Percentiles rank a stretch among this genome's conserved stretches.
Evolutionary conservation across 1,284 basidiomycete species (phyloP).

Genomic region (Ceratobasidium sp.): DNA sequence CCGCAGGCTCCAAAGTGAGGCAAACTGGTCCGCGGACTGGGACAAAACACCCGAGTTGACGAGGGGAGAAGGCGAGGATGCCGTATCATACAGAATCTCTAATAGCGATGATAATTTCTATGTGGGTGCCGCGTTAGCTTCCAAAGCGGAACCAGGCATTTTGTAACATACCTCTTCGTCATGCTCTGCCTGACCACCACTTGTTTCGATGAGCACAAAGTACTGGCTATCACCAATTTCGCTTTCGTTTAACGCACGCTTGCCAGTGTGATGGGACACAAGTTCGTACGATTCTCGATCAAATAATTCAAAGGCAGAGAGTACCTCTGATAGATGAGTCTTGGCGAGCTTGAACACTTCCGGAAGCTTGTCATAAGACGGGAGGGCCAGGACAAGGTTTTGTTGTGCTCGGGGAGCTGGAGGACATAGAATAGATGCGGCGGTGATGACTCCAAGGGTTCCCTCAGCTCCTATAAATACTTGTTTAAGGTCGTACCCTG

Average conservation of each 20-base stretch:
- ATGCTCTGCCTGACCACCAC: slow-evolving; percentile 91
- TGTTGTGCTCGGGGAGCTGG: slow-evolving; percentile 77
- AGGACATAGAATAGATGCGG: slow-evolving; percentile 93
- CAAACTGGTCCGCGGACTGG: slow-evolving; percentile 89
- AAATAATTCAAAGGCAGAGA: slow-evolving; percentile 98
- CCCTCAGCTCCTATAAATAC: slow-evolving; percentile 98
- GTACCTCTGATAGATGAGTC: slow-evolving; percentile 87
- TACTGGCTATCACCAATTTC: slow-evolving; percentile 81
- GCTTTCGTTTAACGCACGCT: slow-evolving; percentile 67
- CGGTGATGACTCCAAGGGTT: slow-evolving; percentile 94
- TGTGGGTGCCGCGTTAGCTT: slow-evolving; percentile 12
- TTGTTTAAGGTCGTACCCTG: slow-evolving; percentile 98
- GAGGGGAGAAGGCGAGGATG: slow-evolving; percentile 75
- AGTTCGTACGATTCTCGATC: slow-evolving; percentile 89
- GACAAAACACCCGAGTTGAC: slow-evolving; percentile 93
- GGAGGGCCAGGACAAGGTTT: slow-evolving; percentile 77
- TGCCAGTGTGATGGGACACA: slow-evolving; percentile 66
- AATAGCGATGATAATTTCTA: slow-evolving; percentile 89
- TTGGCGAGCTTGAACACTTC: slow-evolving; percentile 68
- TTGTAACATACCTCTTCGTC: slow-evolving; percentile 80
- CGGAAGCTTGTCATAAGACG: slow-evolving; percentile 75
- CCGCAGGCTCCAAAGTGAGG: slow-evolving; percentile 90
- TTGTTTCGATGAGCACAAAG: slow-evolving; percentile 95
- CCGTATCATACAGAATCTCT: slow-evolving; percentile 62
- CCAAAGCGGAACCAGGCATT: slow-evolving; percentile 27